Evolutionary conservation across 805 yeast genomes (phyloP), one percentile per base, ranked within the genome.

Genomic region (Saccharomycopsis amapae): DNA sequence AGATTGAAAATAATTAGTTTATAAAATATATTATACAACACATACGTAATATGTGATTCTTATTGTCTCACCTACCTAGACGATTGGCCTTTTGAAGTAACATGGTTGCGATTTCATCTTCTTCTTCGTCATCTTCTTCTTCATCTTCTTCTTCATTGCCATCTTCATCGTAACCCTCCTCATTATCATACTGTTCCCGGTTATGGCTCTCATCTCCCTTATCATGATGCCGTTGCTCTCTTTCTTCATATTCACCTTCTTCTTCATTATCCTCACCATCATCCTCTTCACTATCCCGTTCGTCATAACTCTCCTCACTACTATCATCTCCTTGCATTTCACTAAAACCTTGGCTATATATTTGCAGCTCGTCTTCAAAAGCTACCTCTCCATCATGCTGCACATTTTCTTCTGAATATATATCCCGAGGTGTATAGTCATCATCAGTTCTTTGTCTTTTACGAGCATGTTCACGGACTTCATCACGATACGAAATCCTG

Each of bases 141-240:
- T 49, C 53, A 10, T 42, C 56, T 17, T 55, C 58, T 30, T 54
- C 58, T 5, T 49, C 56, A 2, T 33, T 49, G 4, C 44, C 54
- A 3, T 46, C 53, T 32, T 47, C 52, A 19, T 47, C 51, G 7
- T 43, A 50, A n/a, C 43, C 49, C 10, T 54, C 55, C 4, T 49
- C 55, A 6, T 48, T 48, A 4, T 45, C 46, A 20, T 47, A 24
- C 56, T 4, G 23, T 44, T 12, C 34, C 49, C 9, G 32, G 38
- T 6, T 33, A 35, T 15, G n/a, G n/a, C n/a, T n/a, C n/a, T n/a
- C n/a, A n/a, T n/a, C n/a, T n/a, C n/a, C n/a, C n/a, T n/a, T n/a
- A n/a, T 25, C 28, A 18, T 32, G 38, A 10, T 35, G 23, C n/a
- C 28, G 45, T 23, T 28, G 40, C 19, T 12, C 13, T 35, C 23